phyloP scores from a whole-genome alignment of 148 eudicot species.

The Beta vulgaris region DNA sequence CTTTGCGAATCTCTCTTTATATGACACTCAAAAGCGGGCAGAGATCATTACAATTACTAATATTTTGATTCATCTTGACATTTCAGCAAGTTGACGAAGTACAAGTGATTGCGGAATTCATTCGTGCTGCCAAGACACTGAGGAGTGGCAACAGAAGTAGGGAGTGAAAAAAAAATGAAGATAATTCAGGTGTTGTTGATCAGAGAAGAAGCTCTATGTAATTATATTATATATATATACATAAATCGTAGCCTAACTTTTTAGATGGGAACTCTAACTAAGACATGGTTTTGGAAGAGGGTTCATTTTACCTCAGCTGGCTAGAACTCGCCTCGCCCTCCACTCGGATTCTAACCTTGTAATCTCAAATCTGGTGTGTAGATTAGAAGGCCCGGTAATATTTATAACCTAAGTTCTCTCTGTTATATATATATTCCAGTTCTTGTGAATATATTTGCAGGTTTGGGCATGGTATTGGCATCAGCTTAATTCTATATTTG shows the following conservation, averaged over 20 bases:
- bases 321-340: constrained; percentile 13
- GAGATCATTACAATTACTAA: constrained; percentile 2
- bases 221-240: constrained; percentile 32
- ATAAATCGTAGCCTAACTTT: constrained; percentile 34
- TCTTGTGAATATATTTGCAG: neutral
- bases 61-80: neutral
- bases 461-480: neutral
- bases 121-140: constrained; percentile 68
- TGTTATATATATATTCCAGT: constrained; percentile 9
- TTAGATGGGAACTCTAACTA: constrained; percentile 33
- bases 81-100: constrained; percentile 77
- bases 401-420: constrained; percentile 22
- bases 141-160: constrained; percentile 31
- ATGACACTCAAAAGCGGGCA: too few species aligned
- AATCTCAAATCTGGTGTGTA: constrained; percentile 29
- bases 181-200: constrained; percentile 12
- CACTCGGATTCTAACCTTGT: constrained; percentile 29
- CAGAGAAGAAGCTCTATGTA: constrained; percentile 25
- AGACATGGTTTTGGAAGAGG: constrained; percentile 14
- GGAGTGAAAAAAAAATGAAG: constrained; percentile 2
- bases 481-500: constrained; percentile 2
- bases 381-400: constrained; percentile 16
- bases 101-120: constrained; percentile 75
- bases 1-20: neutral
- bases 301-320: constrained; percentile 18